Evolutionary conservation across 139 green algal genomes (phyloP).

Genomic region (Nannochloris sp.): DNA sequence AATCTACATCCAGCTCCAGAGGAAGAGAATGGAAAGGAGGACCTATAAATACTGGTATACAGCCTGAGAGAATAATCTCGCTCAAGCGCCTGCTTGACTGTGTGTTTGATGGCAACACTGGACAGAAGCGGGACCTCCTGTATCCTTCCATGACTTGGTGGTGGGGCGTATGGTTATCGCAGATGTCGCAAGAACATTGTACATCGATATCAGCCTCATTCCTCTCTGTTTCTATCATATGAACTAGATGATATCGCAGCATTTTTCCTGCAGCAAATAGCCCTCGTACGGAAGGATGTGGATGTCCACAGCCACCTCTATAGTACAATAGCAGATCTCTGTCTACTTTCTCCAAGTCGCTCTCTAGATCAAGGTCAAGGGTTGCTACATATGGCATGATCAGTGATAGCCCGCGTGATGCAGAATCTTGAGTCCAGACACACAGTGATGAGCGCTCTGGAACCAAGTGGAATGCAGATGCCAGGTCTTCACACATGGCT

Average conservation of each 20-base stretch:
- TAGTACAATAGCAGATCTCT: slow-evolving; percentile 22
- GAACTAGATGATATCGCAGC: slow-evolving; percentile 26
- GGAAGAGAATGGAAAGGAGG: slow-evolving; percentile 30
- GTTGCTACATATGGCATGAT: slow-evolving; percentile 26
- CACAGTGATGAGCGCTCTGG: slow-evolving; percentile 19
- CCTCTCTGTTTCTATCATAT: neutral
- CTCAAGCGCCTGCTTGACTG: slow-evolving; percentile 22
- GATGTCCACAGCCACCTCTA: slow-evolving; percentile 24
- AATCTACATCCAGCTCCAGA: slow-evolving; percentile 24
- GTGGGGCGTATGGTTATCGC: slow-evolving; percentile 18
- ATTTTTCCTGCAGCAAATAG: slow-evolving; percentile 32
- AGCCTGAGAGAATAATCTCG: slow-evolving; percentile 25
- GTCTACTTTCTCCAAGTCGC: neutral
- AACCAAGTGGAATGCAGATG: slow-evolving; percentile 23
- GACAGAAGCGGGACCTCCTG: slow-evolving; percentile 23
- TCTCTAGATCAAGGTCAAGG: slow-evolving; percentile 20
- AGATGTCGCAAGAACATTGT: slow-evolving; percentile 34
- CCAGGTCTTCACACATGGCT: slow-evolving; percentile 26
- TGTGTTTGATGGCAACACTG: slow-evolving; percentile 23
- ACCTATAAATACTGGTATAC: slow-evolving; percentile 31
- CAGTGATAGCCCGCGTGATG: slow-evolving; percentile 8
- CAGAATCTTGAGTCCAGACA: slow-evolving; percentile 28
- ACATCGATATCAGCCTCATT: slow-evolving; percentile 9
- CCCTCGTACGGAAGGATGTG: slow-evolving; percentile 7
- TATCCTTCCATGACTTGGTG: slow-evolving; percentile 14